Evolutionary conservation across 768 basidiomycete species (phyloP), one percentile per base, ranked within the genome.

Genomic region (Trametes sanguinea): DNA sequence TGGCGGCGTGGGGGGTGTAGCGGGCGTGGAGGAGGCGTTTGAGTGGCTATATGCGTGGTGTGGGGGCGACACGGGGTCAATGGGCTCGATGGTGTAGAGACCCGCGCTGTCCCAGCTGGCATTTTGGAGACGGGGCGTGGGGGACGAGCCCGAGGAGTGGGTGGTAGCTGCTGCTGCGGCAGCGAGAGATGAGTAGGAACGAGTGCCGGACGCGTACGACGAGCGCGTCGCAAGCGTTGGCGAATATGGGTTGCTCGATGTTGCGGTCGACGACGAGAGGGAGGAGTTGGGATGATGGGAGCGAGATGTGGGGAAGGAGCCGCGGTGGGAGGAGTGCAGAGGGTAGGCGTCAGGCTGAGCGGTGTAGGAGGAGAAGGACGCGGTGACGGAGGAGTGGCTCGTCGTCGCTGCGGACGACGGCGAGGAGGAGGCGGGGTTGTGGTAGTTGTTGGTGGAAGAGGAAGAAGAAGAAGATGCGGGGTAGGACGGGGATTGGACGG

Each of bases 21-120:
- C 4, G 5, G 47, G 54, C 30, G 46, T 35, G 29, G 61, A 56
- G 30, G 44, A 40, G 16, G 53, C 35, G 11, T 54, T n/a, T 13
- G 59, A 59, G 43, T 35, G 57, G 42, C 16, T 44, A 42, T 59
- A 51, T 52, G 48, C 35, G 50, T 39, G 45, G 29, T 46, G 44
- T 29, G 48, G 13, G 17, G 47, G 39, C 29, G 58, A 44, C n/a
- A 51, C 53, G 44, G 57, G 56, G 22, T 61, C 60, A 32, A 35
- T 22, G 17, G 62, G 61, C 22, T 66, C 65, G 58, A 69, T 61
- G 42, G 60, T 59, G 58, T 64, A 64, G 54, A 68, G 62, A 5
- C 48, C 54, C n/a, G 54, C 22, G 51, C 29, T n/a, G 47, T 57
- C 51, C 63, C 64, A 65, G 32, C 51, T 42, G 14, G 55, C 62